Evolutionary conservation across 164 flowering plant species (phyloP), one percentile per base, ranked within the genome.

Genomic region (grape (Vitis vinifera)): DNA sequence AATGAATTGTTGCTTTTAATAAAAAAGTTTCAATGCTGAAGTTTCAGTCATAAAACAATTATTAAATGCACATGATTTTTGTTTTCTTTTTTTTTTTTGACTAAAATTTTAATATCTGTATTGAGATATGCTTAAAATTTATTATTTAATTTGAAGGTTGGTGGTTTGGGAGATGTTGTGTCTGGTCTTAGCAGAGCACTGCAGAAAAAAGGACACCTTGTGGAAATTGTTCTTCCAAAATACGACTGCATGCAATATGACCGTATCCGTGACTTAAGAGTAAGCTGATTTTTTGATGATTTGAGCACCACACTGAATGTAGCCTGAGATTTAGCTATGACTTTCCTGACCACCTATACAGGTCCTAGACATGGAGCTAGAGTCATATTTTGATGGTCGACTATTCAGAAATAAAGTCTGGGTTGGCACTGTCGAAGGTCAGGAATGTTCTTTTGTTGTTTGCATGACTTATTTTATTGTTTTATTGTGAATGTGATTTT

Each of bases 131-230:
- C 11, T 6, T 69, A 6, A 44, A 17, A 9, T 31, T 31, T 23
- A 10, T 12, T 48, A 13, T 70, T 62, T 66, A 9, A 63, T 76
- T 65, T 62, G 61, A 59, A 94, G 99, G 99, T 95, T 81, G 99
- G 99, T 63, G 99, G 99, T 50, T 77, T 95, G 78, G 99, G 98
- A 10, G 99, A 95, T 79, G 99, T 95, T 67, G 92, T 95, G 77
- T 72, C 96, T 69, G 99, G 98, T 75, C 96, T 95, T 62, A 73
- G 99, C 71, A 95, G 91, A 85, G 94, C 98, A 59, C 74, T 95
- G 62, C 99, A 95, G 77, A 90, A 82, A 86, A 92, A 75, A 84
- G 98, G 97, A 66, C 98, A 95, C 79, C 91, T 95, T 62, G 93
- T 95, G 77, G 99, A 95, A 79, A 76, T 95, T 73, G 59, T 95